Percentiles rank a stretch among this genome's conserved stretches.
These are phyloP conservation scores for Coemansia sp. DNA, from an alignment of 192 early-diverging fungal genomes.

Conservation along the genomic window DNA sequence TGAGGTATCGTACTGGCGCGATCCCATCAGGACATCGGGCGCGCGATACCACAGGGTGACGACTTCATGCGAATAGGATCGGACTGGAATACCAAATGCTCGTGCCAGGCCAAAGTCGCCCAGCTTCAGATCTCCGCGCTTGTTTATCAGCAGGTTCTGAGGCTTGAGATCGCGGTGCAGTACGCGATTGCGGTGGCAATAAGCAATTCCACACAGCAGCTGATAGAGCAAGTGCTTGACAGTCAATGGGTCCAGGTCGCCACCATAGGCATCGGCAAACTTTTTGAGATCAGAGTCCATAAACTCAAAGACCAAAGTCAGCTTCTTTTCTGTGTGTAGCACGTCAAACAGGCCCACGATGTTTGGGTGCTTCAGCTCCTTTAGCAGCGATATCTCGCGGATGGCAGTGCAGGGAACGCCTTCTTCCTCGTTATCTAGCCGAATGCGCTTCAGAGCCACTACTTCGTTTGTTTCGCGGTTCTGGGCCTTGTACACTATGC, in stretches of 20 bases:
- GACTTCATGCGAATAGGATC: slow-evolving; percentile 85
- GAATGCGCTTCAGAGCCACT: slow-evolving; percentile 96
- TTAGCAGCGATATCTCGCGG: slow-evolving; percentile 79
- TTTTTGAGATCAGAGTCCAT: slow-evolving; percentile 99
- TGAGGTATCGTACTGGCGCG: slow-evolving; percentile 83
- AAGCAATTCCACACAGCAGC: slow-evolving; percentile 94
- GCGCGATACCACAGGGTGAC: slow-evolving; percentile 89
- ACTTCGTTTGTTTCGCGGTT: slow-evolving; percentile 92
- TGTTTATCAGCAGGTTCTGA: slow-evolving; percentile 94
- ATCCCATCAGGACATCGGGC: slow-evolving; percentile 87
- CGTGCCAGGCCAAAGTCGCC: slow-evolving; percentile 96
- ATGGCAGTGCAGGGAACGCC: slow-evolving; percentile 79
- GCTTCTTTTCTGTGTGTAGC: slow-evolving; percentile 94
- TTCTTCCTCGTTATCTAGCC: slow-evolving; percentile 88
- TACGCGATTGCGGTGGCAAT: slow-evolving; percentile 95
- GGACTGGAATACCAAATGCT: slow-evolving; percentile 94
- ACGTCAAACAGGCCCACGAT: slow-evolving; percentile 90
- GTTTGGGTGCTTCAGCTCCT: slow-evolving; percentile 81
- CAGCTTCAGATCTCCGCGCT: slow-evolving; percentile 81
- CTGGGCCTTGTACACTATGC: slow-evolving; percentile 99
- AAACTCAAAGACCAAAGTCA: slow-evolving; percentile 98
- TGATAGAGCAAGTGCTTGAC: slow-evolving; percentile 99
- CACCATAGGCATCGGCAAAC: slow-evolving; percentile 89
- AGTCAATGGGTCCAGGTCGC: slow-evolving; percentile 75
- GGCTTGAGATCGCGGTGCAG: slow-evolving; percentile 93